Base-by-base conservation (phyloP, 1,284 basidiomycete genomes). In the Phellinidium pouzarii region DNA sequence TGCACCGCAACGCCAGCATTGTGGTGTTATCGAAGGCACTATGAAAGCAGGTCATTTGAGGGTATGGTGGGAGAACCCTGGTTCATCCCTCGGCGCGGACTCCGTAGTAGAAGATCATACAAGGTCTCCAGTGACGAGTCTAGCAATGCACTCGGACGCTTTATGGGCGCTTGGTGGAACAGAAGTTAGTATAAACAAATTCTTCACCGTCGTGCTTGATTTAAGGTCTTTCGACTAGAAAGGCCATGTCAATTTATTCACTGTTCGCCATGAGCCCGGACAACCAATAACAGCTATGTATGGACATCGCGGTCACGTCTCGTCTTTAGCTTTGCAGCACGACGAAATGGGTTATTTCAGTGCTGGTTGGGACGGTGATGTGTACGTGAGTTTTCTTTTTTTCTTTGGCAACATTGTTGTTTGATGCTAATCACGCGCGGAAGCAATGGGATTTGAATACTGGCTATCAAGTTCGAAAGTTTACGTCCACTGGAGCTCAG, bases 391-490 rank as follows among this genome's bases (percentile, higher is more conserved):
- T 76, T 38, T 48, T 37, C 25, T 4, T 40, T 45, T 48, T n/a
- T 36, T 49, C 29, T 34, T 26, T n/a, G n/a, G n/a, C n/a, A 55
- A 49, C 52, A 23, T 47, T 44, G 29, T 45, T 55, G 47, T 17
- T 14, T 23, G 23, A 6, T 25, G 22, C 23, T 29, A 2, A 44
- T 17, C 14, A 22, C 19, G 23, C 31, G 31, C 27, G 25, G 14
- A 64, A 97, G 91, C 90, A 96, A 81, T 99, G 96, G 95, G 95
- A 99, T 69, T 76, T 99, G 45, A 91, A 99, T 63, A 95, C 88
- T 0, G 96, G 96, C 1, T 79, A 91, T 59, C 73, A 76, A 29
- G 78, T 87, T 4, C 81, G 94, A 42, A 81, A 77, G 37, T 98
- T 91, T 63, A 82, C 80, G 0, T 80, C 87, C 0, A 92, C 96